Conservation (phyloP, 2,329 filamentous ascomycete genomes). For the Verticillium tricorpus region DNA sequence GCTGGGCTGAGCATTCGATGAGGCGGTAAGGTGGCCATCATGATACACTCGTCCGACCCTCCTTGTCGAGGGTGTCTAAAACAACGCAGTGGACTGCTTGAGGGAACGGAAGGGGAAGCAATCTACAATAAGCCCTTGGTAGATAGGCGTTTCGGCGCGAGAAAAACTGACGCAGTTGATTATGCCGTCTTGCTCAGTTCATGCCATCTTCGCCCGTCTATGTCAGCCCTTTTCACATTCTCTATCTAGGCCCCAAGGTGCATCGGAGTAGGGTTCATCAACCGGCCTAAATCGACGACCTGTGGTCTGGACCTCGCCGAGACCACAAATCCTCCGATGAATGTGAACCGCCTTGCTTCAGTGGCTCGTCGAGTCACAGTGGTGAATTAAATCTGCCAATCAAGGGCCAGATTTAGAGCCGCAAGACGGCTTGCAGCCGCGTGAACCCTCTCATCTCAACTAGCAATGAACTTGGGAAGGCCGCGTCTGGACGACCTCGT, state of each 20-base stretch:
- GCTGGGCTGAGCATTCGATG: conserved; percentile 31
- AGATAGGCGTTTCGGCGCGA: conserved; percentile 39
- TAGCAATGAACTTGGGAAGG: too few relatives aligned
- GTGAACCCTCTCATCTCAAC: too few relatives aligned
- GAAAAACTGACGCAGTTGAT: conserved; percentile 17
- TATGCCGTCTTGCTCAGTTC: neutral
- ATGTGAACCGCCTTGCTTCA: neutral
- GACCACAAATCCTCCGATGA: neutral
- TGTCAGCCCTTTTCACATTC: neutral
- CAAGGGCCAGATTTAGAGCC: neutral
- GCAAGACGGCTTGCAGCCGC: neutral
- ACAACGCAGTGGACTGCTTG: neutral
- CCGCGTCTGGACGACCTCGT: neutral
- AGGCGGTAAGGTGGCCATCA: neutral
- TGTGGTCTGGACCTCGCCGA: neutral
- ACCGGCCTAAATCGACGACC: too few relatives aligned
- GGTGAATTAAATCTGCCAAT: neutral
- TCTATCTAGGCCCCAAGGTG: neutral
- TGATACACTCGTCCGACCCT: neutral
- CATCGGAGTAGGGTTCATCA: too few relatives aligned
- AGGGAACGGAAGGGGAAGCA: neutral
- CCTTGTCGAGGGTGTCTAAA: neutral
- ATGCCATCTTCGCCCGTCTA: neutral
- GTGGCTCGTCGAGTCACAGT: neutral
- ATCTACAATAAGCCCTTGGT: conserved; percentile 14